Conservation (phyloP, 345 rosid genomes). For the Gossypium turneri region DNA sequence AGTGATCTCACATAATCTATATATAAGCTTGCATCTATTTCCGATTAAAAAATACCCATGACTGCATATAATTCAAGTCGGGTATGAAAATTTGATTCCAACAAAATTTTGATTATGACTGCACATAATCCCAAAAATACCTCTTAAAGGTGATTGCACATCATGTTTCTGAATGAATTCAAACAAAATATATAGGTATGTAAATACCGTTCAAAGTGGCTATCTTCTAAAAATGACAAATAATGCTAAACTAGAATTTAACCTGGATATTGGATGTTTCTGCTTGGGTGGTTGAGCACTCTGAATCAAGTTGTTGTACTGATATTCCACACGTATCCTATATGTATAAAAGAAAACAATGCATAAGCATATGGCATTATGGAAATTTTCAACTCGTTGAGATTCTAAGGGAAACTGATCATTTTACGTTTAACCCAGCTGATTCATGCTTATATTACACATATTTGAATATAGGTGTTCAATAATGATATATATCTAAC, state of each 20-base stretch:
- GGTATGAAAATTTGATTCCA: neutral
- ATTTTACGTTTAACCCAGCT: neutral
- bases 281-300: slow-evolving; percentile 12
- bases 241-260: slow-evolving; percentile 10
- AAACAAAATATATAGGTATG: neutral
- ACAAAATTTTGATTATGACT: neutral
- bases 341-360: neutral
- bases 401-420: neutral
- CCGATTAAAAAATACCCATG: neutral
- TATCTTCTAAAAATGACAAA: neutral
- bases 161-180: neutral
- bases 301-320: slow-evolving; percentile 12
- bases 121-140: neutral
- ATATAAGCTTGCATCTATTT: neutral
- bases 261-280: slow-evolving; percentile 9
- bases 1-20: neutral
- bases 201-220: neutral
- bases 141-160: neutral
- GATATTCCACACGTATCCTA: neutral
- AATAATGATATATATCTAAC: neutral
- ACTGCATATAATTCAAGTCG: neutral
- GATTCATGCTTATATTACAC: neutral
- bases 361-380: neutral
- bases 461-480: neutral
- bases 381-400: neutral